Percentiles rank a stretch among this genome's conserved stretches.
Conservation (phyloP, 495 filamentous ascomycete genomes). For the Tuber borchii region DNA sequence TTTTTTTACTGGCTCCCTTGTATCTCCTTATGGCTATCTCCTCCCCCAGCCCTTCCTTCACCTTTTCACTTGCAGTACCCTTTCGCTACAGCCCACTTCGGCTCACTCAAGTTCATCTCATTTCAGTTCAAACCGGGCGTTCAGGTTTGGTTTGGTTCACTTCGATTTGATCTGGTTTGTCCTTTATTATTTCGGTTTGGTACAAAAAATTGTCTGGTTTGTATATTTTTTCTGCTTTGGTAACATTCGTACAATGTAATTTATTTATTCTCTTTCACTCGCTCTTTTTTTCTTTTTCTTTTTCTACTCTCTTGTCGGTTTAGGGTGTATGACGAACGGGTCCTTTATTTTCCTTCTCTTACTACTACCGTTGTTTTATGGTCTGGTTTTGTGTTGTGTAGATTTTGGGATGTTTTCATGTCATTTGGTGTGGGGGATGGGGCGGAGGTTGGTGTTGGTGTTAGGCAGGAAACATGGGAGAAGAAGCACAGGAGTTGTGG, state of each 20-base stretch:
- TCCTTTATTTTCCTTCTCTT: constrained; percentile 14
- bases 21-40: not conserved
- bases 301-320: constrained; percentile 11
- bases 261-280: constrained; percentile 1
- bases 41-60: not conserved
- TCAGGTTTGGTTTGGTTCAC: not conserved
- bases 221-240: constrained; percentile 11
- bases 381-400: not conserved
- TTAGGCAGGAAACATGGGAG: not conserved
- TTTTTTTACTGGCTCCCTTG: not conserved
- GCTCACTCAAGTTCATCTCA: not conserved
- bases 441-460: not conserved
- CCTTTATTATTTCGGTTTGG: not conserved
- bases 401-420: not conserved
- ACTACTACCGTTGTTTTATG: not conserved
- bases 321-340: not conserved
- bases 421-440: not conserved
- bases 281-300: not conserved
- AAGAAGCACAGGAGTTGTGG: not conserved
- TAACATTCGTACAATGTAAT: not conserved
- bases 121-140: constrained; percentile 4
- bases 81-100: not conserved
- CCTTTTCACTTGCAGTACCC: not conserved
- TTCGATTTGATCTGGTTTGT: not conserved
- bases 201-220: not conserved